phyloP scores from a whole-genome alignment of 441 rosid species.

The Euphorbia corollata region DNA sequence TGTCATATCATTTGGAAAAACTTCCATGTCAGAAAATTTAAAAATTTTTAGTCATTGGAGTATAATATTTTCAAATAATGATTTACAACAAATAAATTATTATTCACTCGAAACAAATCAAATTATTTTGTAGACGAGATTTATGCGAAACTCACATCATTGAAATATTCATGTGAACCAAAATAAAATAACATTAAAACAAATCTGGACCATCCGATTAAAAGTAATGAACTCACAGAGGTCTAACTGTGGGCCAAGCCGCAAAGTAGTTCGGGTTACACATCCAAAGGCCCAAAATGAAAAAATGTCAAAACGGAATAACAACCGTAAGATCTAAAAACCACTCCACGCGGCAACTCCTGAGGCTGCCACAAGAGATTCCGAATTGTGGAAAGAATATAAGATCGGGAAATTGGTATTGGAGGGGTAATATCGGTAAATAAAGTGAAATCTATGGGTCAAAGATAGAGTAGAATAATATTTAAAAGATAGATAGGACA shows the following conservation, averaged over 20 bases:
- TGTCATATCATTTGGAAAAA: too few relatives aligned
- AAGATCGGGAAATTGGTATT: not conserved
- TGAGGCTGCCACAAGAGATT: not conserved
- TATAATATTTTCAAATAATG: too few relatives aligned
- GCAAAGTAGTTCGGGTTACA: not conserved
- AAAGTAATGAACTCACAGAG: not conserved
- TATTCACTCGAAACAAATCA: not conserved
- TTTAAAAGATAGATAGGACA: slow-evolving; percentile 28
- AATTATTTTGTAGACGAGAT: slow-evolving; percentile 10
- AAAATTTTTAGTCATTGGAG: too few relatives aligned
- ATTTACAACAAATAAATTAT: not conserved
- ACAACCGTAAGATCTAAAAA: slow-evolving; percentile 9
- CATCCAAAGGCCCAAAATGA: not conserved
- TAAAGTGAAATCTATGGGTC: slow-evolving; percentile 17
- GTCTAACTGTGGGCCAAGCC: not conserved
- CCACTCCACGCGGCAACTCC: too few relatives aligned
- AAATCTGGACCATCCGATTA: slow-evolving; percentile 1
- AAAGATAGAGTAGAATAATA: slow-evolving; percentile 10
- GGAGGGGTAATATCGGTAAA: slow-evolving; percentile 17
- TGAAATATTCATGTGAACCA: slow-evolving; percentile 13
- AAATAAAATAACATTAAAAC: not conserved
- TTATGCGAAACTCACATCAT: not conserved
- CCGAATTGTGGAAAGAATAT: not conserved
- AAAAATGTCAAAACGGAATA: not conserved
- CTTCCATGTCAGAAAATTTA: too few relatives aligned